Percentiles rank a stretch among this genome's conserved stretches.
phyloP scores from a whole-genome alignment of 257 asterid species.

The Fraxinus quadrangulata region DNA sequence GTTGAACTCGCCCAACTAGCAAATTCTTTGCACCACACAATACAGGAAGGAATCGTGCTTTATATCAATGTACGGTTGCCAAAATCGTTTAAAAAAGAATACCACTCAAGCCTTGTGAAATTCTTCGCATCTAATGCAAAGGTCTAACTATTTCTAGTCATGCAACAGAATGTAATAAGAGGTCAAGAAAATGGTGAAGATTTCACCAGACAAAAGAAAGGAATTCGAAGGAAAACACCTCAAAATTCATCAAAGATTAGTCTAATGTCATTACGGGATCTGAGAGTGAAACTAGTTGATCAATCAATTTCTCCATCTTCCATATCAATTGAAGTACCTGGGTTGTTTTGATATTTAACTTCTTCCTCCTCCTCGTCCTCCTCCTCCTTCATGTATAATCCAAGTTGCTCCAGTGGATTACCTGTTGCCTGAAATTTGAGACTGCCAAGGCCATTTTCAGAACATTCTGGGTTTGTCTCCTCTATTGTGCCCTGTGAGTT shows the following conservation, averaged over 20 bases:
- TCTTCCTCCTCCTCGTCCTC: slow-evolving; percentile 54
- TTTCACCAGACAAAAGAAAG: too few relatives aligned
- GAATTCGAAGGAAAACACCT: too few relatives aligned
- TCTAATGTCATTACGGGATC: too few relatives aligned
- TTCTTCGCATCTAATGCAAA: too few relatives aligned
- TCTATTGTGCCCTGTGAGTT: slow-evolving; percentile 47
- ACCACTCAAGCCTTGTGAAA: too few relatives aligned
- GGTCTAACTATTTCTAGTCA: too few relatives aligned
- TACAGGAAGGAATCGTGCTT: too few relatives aligned
- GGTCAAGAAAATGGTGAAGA: too few relatives aligned
- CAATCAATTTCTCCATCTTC: slow-evolving; percentile 36
- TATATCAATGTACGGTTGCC: too few relatives aligned
- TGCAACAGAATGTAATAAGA: too few relatives aligned
- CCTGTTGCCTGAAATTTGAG: slow-evolving; percentile 54
- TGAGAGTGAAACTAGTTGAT: not conserved
- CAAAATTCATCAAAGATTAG: too few relatives aligned
- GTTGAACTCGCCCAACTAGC: not conserved
- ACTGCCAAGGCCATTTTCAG: slow-evolving; percentile 53
- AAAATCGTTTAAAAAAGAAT: not conserved
- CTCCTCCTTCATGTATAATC: slow-evolving; percentile 65
- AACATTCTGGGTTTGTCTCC: slow-evolving; percentile 56
- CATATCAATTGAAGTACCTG: slow-evolving; percentile 38
- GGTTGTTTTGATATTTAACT: slow-evolving; percentile 35
- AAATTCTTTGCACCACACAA: not conserved
- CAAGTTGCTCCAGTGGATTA: slow-evolving; percentile 73